Evolutionary conservation across 805 yeast species (phyloP).

Genomic region (Zygotorulaspora sp.): DNA sequence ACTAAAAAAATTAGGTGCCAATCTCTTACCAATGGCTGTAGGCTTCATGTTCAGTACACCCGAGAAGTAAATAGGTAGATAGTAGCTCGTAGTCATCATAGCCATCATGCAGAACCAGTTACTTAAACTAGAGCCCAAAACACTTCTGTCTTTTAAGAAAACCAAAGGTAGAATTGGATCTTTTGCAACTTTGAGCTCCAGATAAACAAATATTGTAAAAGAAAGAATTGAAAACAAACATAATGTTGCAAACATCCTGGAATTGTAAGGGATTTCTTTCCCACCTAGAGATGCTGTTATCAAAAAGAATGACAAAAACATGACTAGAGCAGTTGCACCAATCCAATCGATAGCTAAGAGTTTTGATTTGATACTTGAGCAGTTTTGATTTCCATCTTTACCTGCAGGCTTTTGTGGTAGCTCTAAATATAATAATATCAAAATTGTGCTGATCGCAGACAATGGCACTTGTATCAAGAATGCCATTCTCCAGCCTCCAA

Average conservation of each 20-base stretch:
- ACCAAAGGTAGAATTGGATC: constrained; percentile 63
- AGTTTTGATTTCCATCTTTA: constrained; percentile 13
- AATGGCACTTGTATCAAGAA: constrained; percentile 52
- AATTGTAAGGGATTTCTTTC: constrained; percentile 41
- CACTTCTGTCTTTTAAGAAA: constrained; percentile 53
- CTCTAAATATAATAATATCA: constrained; percentile 39
- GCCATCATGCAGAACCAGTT: constrained; percentile 39
- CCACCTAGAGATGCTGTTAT: constrained; percentile 54
- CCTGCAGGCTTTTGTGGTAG: constrained; percentile 34
- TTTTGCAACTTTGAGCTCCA: constrained; percentile 40
- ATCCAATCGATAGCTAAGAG: constrained; percentile 47
- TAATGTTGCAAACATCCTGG: constrained; percentile 21
- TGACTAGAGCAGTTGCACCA: constrained; percentile 46
- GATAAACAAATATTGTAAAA: constrained; percentile 40
- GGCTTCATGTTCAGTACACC: constrained; percentile 52
- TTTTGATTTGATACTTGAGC: constrained; percentile 5
- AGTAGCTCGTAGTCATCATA: constrained; percentile 44
- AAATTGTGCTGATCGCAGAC: constrained; percentile 45
- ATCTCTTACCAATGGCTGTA: constrained; percentile 53
- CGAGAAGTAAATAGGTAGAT: constrained; percentile 57
- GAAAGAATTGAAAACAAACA: constrained; percentile 28
- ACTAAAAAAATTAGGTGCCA: constrained; percentile 57
- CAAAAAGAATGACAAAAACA: constrained; percentile 43
- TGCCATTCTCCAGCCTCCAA: constrained; percentile 62
- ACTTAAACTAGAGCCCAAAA: constrained; percentile 50